A percentile compares a stretch with the other conserved stretches of the same genome.
phyloP scores from a whole-genome alignment of 2,329 filamentous ascomycete genomes.

The Coleophoma crateriformis region DNA sequence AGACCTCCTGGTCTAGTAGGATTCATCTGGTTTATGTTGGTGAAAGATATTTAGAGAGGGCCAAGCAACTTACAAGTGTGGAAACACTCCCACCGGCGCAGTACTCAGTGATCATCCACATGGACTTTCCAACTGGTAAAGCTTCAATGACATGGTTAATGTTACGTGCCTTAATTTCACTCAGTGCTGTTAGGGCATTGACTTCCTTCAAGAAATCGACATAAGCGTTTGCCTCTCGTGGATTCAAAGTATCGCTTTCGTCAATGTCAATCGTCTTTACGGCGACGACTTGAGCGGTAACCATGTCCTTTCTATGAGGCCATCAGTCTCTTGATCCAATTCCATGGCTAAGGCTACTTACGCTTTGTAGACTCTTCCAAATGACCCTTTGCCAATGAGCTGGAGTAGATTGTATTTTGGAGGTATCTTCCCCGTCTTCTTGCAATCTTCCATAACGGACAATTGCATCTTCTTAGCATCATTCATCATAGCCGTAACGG shows the following conservation, averaged over 20 bases:
- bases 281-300: slow-evolving; percentile 51
- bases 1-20: slow-evolving; percentile 60
- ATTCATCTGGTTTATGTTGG: slow-evolving; percentile 40
- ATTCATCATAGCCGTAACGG: slow-evolving; percentile 36
- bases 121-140: slow-evolving; percentile 68
- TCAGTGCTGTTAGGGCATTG: slow-evolving; percentile 64
- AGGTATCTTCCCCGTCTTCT: slow-evolving; percentile 50
- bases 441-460: slow-evolving; percentile 55
- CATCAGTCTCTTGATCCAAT: slow-evolving; percentile 4
- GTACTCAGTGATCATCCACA: slow-evolving; percentile 88
- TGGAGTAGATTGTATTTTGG: slow-evolving; percentile 66
- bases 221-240: slow-evolving; percentile 60
- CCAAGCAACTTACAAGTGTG: slow-evolving; percentile 43
- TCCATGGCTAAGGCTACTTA: slow-evolving; percentile 8
- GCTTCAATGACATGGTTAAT: slow-evolving; percentile 80
- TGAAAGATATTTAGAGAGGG: too few relatives aligned
- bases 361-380: slow-evolving; percentile 68
- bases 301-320: slow-evolving; percentile 22
- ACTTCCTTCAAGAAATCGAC: slow-evolving; percentile 66
- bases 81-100: slow-evolving; percentile 80
- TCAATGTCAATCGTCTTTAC: slow-evolving; percentile 85
- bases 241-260: slow-evolving; percentile 63
- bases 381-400: slow-evolving; percentile 70
- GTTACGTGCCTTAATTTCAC: slow-evolving; percentile 69
- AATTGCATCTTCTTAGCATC: slow-evolving; percentile 68